Conservation (phyloP, 2,329 filamentous ascomycete genomes). For the Albophoma yamanashiensis region DNA sequence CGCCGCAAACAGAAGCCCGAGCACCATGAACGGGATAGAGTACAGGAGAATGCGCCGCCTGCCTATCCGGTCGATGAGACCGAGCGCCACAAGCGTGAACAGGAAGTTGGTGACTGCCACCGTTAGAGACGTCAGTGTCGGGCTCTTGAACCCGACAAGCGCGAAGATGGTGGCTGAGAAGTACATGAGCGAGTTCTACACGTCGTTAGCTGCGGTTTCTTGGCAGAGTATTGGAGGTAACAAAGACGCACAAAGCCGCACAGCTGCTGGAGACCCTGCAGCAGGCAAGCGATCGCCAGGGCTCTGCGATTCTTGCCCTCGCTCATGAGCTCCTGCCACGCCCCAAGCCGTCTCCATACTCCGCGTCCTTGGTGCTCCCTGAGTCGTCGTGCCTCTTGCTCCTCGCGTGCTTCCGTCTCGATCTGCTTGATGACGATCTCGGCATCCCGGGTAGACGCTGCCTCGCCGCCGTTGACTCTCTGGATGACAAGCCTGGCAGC, state of each 20-base stretch:
- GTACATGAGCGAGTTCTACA: conserved; percentile 80
- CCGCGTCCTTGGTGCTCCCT: conserved; percentile 16
- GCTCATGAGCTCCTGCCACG: conserved; percentile 42
- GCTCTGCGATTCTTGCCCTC: conserved; percentile 61
- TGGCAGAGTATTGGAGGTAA: neutral
- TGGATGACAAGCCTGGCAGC: conserved; percentile 56
- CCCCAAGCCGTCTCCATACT: conserved; percentile 28
- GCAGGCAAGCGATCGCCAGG: conserved; percentile 71
- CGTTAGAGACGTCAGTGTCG: conserved; percentile 68
- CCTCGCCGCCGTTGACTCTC: conserved; percentile 47
- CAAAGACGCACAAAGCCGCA: conserved; percentile 61
- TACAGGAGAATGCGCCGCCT: conserved; percentile 69
- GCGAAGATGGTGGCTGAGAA: conserved; percentile 77
- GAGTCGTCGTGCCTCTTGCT: conserved; percentile 39
- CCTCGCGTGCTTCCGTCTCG: conserved; percentile 62
- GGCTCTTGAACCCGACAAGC: conserved; percentile 65
- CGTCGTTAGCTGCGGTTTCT: conserved; percentile 1
- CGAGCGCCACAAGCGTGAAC: conserved; percentile 65
- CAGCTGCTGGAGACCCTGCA: conserved; percentile 81
- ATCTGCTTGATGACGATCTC: conserved; percentile 57
- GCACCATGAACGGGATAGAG: conserved; percentile 75
- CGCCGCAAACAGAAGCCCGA: conserved; percentile 60
- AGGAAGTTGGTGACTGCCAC: conserved; percentile 77
- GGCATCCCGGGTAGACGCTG: conserved; percentile 35
- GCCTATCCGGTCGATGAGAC: conserved; percentile 70